Evolutionary conservation across 1,139 yeast species (phyloP).

Genomic region (Zygosaccharomyces pseudobailii): DNA sequence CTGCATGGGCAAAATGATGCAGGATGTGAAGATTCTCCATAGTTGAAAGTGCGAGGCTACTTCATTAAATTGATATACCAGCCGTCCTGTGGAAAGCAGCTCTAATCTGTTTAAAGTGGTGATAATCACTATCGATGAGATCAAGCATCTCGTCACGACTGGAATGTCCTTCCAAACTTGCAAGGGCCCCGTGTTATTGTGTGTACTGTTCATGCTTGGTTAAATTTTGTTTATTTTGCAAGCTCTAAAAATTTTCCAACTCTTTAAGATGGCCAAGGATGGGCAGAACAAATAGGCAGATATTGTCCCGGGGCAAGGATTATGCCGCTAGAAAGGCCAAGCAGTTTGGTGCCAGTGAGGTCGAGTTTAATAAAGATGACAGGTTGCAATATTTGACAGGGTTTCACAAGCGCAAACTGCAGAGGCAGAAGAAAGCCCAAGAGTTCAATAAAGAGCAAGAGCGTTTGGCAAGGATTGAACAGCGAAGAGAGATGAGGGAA

Average conservation of each 20-base stretch:
- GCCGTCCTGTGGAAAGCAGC: constrained; percentile 4
- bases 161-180: constrained; percentile 9
- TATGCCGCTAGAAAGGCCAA: constrained; percentile 61
- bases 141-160: constrained; percentile 12
- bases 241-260: constrained; percentile 1
- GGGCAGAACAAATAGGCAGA: constrained; percentile 58
- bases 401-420: constrained; percentile 87
- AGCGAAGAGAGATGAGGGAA: constrained; percentile 54
- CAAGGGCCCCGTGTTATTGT: constrained; percentile 4
- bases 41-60: constrained; percentile 9
- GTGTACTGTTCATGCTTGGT: constrained; percentile 1
- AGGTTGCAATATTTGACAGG: constrained; percentile 86
- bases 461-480: constrained; percentile 67
- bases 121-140: constrained; percentile 9
- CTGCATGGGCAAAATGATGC: constrained; percentile 21
- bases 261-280: constrained; percentile 1
- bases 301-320: constrained; percentile 81
- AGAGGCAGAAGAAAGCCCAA: constrained; percentile 81
- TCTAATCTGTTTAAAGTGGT: constrained; percentile 9
- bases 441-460: constrained; percentile 72
- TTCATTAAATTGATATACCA: constrained; percentile 9
- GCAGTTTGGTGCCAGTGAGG: constrained; percentile 68
- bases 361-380: constrained; percentile 69
- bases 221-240: neutral
- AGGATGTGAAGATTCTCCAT: constrained; percentile 30